Evolutionary conservation across 1,139 yeast species (phyloP), one percentile per base, ranked within the genome.

Genomic region (Yamadazyma sp.): DNA sequence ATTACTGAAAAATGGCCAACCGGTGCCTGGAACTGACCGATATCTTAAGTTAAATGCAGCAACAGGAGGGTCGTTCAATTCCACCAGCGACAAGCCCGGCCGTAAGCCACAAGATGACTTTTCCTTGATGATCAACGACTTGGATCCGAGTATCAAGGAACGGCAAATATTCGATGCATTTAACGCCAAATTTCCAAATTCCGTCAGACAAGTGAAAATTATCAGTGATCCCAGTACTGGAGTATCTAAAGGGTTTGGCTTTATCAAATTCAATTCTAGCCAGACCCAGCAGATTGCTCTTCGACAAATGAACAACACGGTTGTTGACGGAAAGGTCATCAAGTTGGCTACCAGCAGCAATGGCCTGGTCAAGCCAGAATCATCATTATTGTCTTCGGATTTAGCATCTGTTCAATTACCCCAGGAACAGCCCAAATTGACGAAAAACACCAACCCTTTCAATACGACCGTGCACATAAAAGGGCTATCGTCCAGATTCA

Each of bases 121-220:
- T 51, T 84, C 96, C 4, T 67, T 88, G 38, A 89, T 89, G 59
- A 92, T 90, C 12, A 96, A 96, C 25, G 97, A 89, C 56, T 67
- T 90, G 43, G 78, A 84, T 2, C 79, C 86, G 6, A 86, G 82
- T 13, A 84, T 88, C 12, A 80, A 87, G 6, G 97, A 90, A 53
- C 76, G 79, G 12, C 75, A 77, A 42, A 67, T 89, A 24, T 73
- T 79, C 43, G 82, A 84, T 31, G 65, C 78, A 31, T 89, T 90
- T 62, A 88, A 83, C 54, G 66, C 78, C 13, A 75, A 78, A 42
- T 89, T 77, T 59, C 80, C 84, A 6, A 63, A 64, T 25, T 81
- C 90, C 26, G 82, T 90, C 38, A 82, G 86, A 50, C 88, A 90
- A 33, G 96, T 86, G 17, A 82, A 89, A 54, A 86, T 90, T 41